Base-by-base conservation (phyloP, 2,329 filamentous ascomycete genomes). In the Sporothrix pseudoabietina region DNA sequence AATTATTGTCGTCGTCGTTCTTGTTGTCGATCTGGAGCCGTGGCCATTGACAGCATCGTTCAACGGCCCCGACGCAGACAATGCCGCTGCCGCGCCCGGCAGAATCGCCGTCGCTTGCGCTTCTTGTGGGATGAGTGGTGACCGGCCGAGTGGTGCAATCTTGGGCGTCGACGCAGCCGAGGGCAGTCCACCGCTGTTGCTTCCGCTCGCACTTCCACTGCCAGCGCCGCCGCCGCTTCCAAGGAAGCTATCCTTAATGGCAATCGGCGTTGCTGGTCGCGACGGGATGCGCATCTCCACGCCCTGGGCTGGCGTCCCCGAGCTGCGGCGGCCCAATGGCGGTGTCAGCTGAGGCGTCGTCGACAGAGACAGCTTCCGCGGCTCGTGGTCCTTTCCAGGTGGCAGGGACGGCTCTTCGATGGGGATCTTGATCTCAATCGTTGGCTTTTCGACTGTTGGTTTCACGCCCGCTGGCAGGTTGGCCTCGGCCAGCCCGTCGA, bases 281-380 rank as follows among this genome's bases (percentile, higher is more conserved):
- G 89, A 90, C 14, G 89, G 88, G 65, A 91, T 90, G 77, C 88
- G 85, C 52, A 91, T 84, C 80, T 90, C 88, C 69, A 89, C 82
- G 74, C 87, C 88, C 47, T 87, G 84, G 0, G 82, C 83, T 0
- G 86, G 87, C 5, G 87, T 87, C 12, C 82, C 82, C 1, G 87
- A 89, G 1, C 84, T 82, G 66, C 85, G 84, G 32, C 87, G 84
- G 19, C 79, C 78, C 66, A 85, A 77, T 3, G 81, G 79, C 7
- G 85, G 84, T 10, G 86, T 84, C 39, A 73, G 77, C 12, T 72
- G 74, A 26, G 76, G 39, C 10, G 68, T 54, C 9, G 55, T 30
- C 69, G 57, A 65, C 55, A 65, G 19, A 1, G 70, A 54, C 44
- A 39, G 44, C n/a, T 49, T 54, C 14, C 47, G 32, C 52, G 41